Conservation (phyloP, 306 rosid genomes). For the Gleditsia sinensis region DNA sequence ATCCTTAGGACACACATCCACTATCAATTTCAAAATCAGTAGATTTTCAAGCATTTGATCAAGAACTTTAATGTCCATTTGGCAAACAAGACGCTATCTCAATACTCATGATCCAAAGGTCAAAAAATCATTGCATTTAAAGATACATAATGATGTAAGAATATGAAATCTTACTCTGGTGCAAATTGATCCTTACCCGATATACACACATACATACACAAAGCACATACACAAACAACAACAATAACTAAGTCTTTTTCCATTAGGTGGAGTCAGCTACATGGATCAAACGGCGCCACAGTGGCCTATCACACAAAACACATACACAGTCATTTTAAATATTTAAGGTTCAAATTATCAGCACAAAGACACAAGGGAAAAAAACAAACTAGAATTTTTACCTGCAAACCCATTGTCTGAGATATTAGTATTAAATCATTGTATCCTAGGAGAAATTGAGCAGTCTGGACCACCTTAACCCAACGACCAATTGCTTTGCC, state of each 20-base stretch:
- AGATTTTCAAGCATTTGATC: too few relatives aligned
- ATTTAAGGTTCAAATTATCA: conserved; percentile 20
- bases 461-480: conserved; percentile 78
- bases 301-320: background rate
- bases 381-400: conserved; percentile 41
- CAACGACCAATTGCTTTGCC: conserved; percentile 77
- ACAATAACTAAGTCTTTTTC: too few relatives aligned
- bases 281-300: too few relatives aligned
- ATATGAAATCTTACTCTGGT: conserved; percentile 7
- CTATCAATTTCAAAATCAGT: background rate
- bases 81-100: background rate
- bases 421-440: conserved; percentile 73
- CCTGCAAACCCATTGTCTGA: conserved; percentile 94
- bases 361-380: conserved; percentile 7
- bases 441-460: conserved; percentile 73
- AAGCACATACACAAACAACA: background rate
- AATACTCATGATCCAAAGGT: background rate
- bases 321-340: background rate
- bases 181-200: background rate
- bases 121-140: background rate
- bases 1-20: background rate
- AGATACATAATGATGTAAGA: conserved; percentile 4
- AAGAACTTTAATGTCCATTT: too few relatives aligned
- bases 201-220: background rate
- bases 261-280: too few relatives aligned